Evolutionary conservation across 179 eudicot species (phyloP).

Genomic region (Beta lomatogona): DNA sequence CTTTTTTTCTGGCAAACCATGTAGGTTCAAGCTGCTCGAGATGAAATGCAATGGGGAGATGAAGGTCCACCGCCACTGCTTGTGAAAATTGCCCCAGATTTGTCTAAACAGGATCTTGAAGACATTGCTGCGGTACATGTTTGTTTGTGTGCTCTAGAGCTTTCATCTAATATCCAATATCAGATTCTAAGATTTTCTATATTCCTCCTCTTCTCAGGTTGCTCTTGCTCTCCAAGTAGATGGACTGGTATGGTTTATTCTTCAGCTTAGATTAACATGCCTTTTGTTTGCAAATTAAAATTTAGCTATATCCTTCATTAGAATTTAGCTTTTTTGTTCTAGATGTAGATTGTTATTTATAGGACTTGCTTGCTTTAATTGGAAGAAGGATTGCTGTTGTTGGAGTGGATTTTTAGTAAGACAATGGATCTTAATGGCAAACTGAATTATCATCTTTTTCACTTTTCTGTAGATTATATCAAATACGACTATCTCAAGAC

Average conservation of each 20-base stretch:
- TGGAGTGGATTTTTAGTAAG: not conserved
- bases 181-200: slow-evolving; percentile 32
- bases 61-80: slow-evolving; percentile 99
- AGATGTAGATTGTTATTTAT: not conserved
- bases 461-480: slow-evolving; percentile 69
- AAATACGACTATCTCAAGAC: slow-evolving; percentile 96
- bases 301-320: not conserved
- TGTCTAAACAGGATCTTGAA: slow-evolving; percentile 97
- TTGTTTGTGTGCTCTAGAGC: slow-evolving; percentile 15
- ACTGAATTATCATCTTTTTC: slow-evolving; percentile 11
- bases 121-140: slow-evolving; percentile 88
- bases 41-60: slow-evolving; percentile 99
- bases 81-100: slow-evolving; percentile 97
- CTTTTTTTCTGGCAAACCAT: slow-evolving; percentile 8
- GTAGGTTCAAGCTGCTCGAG: slow-evolving; percentile 98
- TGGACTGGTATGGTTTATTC: slow-evolving; percentile 69
- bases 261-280: slow-evolving; percentile 8
- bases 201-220: slow-evolving; percentile 57
- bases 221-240: slow-evolving; percentile 94
- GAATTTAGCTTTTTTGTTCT: not conserved
- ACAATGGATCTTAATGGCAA: not conserved
- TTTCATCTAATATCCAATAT: slow-evolving; percentile 11
- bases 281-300: not conserved
- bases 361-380: not conserved
- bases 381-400: not conserved